Conservation (phyloP, 2,329 filamentous ascomycete species). For the Amylocarpus encephaloides region DNA sequence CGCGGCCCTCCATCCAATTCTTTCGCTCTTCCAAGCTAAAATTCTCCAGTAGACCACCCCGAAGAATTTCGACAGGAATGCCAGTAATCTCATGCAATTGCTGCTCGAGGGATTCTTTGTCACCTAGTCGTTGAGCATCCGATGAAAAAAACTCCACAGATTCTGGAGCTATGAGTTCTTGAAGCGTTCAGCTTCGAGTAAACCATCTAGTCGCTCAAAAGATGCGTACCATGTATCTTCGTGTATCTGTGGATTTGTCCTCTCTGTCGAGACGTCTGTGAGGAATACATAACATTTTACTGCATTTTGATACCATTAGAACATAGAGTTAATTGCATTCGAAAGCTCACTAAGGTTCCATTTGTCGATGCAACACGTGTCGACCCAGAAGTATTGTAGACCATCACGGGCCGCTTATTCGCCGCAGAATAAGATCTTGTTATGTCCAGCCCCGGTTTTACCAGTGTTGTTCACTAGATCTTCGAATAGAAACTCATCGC, state of each 20-base stretch:
- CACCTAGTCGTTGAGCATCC: slow-evolving; percentile 8
- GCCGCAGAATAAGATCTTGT: neutral
- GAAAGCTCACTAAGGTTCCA: too few relatives aligned
- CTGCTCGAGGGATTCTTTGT: slow-evolving; percentile 9
- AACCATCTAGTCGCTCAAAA: slow-evolving; percentile 8
- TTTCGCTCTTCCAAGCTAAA: slow-evolving; percentile 18
- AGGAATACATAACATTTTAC: neutral
- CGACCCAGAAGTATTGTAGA: neutral
- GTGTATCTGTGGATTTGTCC: neutral
- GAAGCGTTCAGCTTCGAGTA: slow-evolving; percentile 5
- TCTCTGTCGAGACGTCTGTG: neutral
- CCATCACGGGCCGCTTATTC: slow-evolving; percentile 2
- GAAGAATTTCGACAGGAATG: slow-evolving; percentile 8
- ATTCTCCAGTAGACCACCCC: neutral
- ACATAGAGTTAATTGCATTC: too few relatives aligned
- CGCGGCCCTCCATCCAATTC: slow-evolving; percentile 35
- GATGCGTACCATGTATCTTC: slow-evolving; percentile 1
- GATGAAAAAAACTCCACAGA: slow-evolving; percentile 12
- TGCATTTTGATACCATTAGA: neutral
- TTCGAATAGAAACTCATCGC: slow-evolving; percentile 21
- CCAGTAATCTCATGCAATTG: slow-evolving; percentile 9
- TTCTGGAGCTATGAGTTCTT: slow-evolving; percentile 3
- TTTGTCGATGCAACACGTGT: too few relatives aligned
- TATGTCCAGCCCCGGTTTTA: slow-evolving; percentile 1
- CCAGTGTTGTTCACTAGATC: slow-evolving; percentile 15